These are phyloP conservation scores for Tuber brumale DNA, from an alignment of 495 filamentous ascomycete species.

Conservation along the genomic window DNA sequence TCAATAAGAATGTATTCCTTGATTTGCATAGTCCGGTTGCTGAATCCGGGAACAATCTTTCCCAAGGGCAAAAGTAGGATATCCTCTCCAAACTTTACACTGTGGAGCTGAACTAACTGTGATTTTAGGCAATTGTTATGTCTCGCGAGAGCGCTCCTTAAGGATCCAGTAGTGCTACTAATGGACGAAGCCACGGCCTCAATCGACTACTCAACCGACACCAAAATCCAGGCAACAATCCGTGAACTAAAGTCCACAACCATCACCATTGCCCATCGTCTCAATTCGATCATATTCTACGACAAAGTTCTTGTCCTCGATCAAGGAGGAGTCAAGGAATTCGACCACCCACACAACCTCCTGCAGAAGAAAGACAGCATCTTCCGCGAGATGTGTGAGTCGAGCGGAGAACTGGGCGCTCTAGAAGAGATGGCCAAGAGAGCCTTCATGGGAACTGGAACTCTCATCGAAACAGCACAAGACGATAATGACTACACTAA, in stretches of 20 bases:
- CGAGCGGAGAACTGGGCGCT: slow-evolving; percentile 74
- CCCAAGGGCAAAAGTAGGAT: slow-evolving; percentile 67
- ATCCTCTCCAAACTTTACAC: neutral
- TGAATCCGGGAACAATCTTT: slow-evolving; percentile 92
- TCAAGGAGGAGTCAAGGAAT: slow-evolving; percentile 81
- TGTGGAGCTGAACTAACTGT: slow-evolving; percentile 15
- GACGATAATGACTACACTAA: neutral
- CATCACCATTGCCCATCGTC: slow-evolving; percentile 94
- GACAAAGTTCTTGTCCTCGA: slow-evolving; percentile 98
- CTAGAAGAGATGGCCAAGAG: slow-evolving; percentile 71
- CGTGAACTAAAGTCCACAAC: slow-evolving; percentile 86
- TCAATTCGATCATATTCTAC: slow-evolving; percentile 95
- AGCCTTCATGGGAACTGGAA: slow-evolving; percentile 46
- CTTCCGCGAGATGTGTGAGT: slow-evolving; percentile 92
- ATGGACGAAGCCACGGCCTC: slow-evolving; percentile 99
- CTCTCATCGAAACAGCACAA: slow-evolving; percentile 21
- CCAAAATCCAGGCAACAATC: slow-evolving; percentile 93
- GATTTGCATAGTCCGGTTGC: slow-evolving; percentile 77
- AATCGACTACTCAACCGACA: slow-evolving; percentile 93
- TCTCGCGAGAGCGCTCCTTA: slow-evolving; percentile 87
- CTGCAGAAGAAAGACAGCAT: slow-evolving; percentile 59
- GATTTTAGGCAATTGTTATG: slow-evolving; percentile 79
- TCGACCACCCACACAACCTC: slow-evolving; percentile 75
- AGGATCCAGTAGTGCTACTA: slow-evolving; percentile 81
- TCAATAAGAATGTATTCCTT: slow-evolving; percentile 91